Evolutionary conservation across 495 filamentous ascomycete species (phyloP).

Genomic region (Penicillium daleae): DNA sequence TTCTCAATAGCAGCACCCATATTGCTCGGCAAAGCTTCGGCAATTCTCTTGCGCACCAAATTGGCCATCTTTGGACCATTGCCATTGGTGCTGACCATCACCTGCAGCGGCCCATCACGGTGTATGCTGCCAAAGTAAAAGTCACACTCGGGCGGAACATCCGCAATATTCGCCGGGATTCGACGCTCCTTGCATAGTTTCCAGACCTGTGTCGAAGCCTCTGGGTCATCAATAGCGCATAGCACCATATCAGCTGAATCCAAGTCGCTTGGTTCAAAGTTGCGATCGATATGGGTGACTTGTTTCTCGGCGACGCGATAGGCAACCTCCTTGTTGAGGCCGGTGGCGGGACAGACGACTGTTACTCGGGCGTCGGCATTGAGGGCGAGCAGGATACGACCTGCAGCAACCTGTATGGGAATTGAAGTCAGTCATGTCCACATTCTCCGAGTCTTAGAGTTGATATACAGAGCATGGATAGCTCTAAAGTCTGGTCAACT

Average conservation of each 20-base stretch:
- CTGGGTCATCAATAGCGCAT: conserved; percentile 89
- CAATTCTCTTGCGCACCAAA: conserved; percentile 83
- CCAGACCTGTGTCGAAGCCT: conserved; percentile 84
- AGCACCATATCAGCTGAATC: conserved; percentile 84
- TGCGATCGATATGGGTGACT: conserved; percentile 76
- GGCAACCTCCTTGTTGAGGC: conserved; percentile 86
- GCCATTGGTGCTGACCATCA: conserved; percentile 98
- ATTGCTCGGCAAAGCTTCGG: conserved; percentile 70
- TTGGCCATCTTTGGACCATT: conserved; percentile 93
- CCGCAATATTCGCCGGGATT: conserved; percentile 93
- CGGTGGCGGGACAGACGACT: conserved; percentile 75
- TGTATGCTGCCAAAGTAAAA: conserved; percentile 98
- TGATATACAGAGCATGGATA: not conserved
- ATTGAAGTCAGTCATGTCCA: conserved; percentile 14
- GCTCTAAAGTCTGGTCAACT: conserved; percentile 24
- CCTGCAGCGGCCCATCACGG: conserved; percentile 90
- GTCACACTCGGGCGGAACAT: conserved; percentile 95
- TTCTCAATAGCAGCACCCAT: conserved; percentile 82
- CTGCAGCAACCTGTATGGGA: conserved; percentile 79
- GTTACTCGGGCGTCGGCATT: conserved; percentile 93
- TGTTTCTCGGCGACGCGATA: conserved; percentile 74
- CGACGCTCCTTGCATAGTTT: conserved; percentile 83
- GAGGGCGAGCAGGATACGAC: conserved; percentile 87
- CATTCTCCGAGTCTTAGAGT: not conserved
- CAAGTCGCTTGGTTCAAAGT: conserved; percentile 80